A percentile compares a stretch with the other conserved stretches of the same genome.
phyloP scores from a whole-genome alignment of 2,329 filamentous ascomycete genomes.

The Purpureocillium lavendulum region DNA sequence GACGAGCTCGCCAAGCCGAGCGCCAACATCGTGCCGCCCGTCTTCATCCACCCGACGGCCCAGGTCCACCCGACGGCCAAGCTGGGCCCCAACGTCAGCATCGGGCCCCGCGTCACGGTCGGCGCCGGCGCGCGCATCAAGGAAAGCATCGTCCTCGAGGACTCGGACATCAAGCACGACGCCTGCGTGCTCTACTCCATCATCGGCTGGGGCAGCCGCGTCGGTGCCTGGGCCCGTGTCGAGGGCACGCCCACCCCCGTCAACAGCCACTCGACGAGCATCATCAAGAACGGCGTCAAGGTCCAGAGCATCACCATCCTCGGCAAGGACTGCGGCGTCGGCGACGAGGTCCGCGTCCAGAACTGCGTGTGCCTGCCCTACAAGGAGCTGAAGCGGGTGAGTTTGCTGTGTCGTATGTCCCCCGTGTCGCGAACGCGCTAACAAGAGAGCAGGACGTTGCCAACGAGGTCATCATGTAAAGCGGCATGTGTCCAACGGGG shows the following conservation, averaged over 20 bases:
- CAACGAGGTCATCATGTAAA: slow-evolving; percentile 86
- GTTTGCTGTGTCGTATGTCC: too few relatives aligned
- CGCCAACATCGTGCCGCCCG: slow-evolving; percentile 80
- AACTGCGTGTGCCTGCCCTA: slow-evolving; percentile 97
- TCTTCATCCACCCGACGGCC: slow-evolving; percentile 91
- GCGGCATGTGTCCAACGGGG: too few relatives aligned
- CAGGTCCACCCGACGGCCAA: slow-evolving; percentile 90
- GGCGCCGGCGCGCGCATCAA: slow-evolving; percentile 87
- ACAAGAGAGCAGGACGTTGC: slow-evolving; percentile 58
- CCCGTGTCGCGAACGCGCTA: too few relatives aligned
- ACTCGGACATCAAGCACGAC: slow-evolving; percentile 93
- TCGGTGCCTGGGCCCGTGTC: slow-evolving; percentile 96
- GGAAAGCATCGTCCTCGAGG: slow-evolving; percentile 92
- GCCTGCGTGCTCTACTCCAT: slow-evolving; percentile 93
- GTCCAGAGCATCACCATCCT: slow-evolving; percentile 97
- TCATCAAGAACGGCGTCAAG: slow-evolving; percentile 96
- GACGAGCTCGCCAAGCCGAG: slow-evolving; percentile 72
- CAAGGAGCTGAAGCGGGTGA: slow-evolving; percentile 93
- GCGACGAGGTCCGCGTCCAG: slow-evolving; percentile 90
- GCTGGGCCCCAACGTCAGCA: slow-evolving; percentile 92
- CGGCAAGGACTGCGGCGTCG: slow-evolving; percentile 90
- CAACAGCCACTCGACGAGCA: slow-evolving; percentile 83
- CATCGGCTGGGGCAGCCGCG: slow-evolving; percentile 91
- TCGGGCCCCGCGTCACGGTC: slow-evolving; percentile 79
- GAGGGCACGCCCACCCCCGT: slow-evolving; percentile 88